Percentiles rank a stretch among this genome's conserved stretches.
Evolutionary conservation across 495 filamentous ascomycete species (phyloP).

Genomic region (Lentithecium fluviatile): DNA sequence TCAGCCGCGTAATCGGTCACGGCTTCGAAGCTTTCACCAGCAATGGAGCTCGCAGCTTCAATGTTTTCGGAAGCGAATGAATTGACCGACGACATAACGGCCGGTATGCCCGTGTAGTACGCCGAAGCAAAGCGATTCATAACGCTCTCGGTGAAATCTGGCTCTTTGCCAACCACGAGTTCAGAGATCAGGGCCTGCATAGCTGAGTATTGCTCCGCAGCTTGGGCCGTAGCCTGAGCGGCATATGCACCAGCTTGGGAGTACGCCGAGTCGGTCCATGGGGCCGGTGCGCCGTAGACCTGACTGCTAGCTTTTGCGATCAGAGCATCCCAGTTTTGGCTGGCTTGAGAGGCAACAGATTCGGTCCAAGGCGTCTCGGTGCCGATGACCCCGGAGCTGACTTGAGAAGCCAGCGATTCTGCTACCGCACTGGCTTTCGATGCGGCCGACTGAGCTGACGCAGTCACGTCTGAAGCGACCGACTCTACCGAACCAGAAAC

Average conservation of each 20-base stretch:
- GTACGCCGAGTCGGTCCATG: slow-evolving; percentile 56
- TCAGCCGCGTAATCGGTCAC: slow-evolving; percentile 59
- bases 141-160: slow-evolving; percentile 78
- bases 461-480: slow-evolving; percentile 15
- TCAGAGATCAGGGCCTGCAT: slow-evolving; percentile 73
- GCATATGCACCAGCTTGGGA: slow-evolving; percentile 42
- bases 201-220: slow-evolving; percentile 62
- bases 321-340: slow-evolving; percentile 64
- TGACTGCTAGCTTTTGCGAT: slow-evolving; percentile 66
- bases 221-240: slow-evolving; percentile 53
- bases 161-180: slow-evolving; percentile 72
- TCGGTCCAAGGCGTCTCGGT: slow-evolving; percentile 48
- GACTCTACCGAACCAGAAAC: slow-evolving; percentile 46
- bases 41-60: slow-evolving; percentile 52
- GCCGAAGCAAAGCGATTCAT: slow-evolving; percentile 67
- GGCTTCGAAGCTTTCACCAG: slow-evolving; percentile 53
- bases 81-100: slow-evolving; percentile 51
- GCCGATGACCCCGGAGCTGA: slow-evolving; percentile 47
- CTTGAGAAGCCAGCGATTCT: slow-evolving; percentile 42
- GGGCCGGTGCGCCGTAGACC: slow-evolving; percentile 70
- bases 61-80: slow-evolving; percentile 57
- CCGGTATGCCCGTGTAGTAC: slow-evolving; percentile 58
- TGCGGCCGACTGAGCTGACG: slow-evolving; percentile 15
- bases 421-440: slow-evolving; percentile 17
- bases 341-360: slow-evolving; percentile 52